Conservation (phyloP, 2,329 filamentous ascomycete genomes). For the Colletotrichum incanum region DNA sequence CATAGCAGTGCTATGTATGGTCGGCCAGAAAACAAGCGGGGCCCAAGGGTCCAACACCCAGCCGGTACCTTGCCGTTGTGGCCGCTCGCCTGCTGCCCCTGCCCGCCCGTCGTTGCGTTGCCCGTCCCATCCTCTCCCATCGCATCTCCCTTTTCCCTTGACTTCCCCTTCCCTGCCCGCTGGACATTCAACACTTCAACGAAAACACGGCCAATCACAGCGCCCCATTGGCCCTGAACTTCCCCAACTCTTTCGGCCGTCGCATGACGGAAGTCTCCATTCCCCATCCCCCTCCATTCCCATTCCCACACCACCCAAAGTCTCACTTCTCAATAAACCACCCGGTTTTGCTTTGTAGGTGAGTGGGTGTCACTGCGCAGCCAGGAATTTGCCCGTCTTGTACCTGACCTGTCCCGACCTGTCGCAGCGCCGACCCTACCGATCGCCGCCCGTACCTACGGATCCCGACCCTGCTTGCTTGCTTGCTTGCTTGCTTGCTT, state of each 20-base stretch:
- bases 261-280: conserved; percentile 44
- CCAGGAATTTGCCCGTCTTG: conserved; percentile 4
- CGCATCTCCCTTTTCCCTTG: conserved; percentile 25
- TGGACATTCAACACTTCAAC: conserved; percentile 49
- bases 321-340: conserved; percentile 15
- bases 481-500: too few relatives aligned
- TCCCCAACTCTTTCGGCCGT: conserved; percentile 51
- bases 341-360: neutral
- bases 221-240: conserved; percentile 43
- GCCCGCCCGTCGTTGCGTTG: conserved; percentile 4
- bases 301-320: conserved; percentile 32
- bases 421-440: conserved; percentile 9
- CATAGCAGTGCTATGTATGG: conserved; percentile 1
- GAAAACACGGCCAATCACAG: conserved; percentile 44
- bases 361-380: conserved; percentile 9
- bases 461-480: neutral
- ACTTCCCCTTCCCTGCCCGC: conserved; percentile 37
- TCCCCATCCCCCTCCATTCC: conserved; percentile 42
- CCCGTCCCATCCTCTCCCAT: conserved; percentile 33
- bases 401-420: conserved; percentile 6
- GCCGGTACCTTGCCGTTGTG: conserved; percentile 5
- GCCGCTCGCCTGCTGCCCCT: conserved; percentile 11
- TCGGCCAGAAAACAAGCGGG: conserved; percentile 36
- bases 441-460: conserved; percentile 10
- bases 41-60: conserved; percentile 33